Evolutionary conservation across 192 early-diverging fungal species (phyloP).

Genomic region (Gonapodya prolifera): DNA sequence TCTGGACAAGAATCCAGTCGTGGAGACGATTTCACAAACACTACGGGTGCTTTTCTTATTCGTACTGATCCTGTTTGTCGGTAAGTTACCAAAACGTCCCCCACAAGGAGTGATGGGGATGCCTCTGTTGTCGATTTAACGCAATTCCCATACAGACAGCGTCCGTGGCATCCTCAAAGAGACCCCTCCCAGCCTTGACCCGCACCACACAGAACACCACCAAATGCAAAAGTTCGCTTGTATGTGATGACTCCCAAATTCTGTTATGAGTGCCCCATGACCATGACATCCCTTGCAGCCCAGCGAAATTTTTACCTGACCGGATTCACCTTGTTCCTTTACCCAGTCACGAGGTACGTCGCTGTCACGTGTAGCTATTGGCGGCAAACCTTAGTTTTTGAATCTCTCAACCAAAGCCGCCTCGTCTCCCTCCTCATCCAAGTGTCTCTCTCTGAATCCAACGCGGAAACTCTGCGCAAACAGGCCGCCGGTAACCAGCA

Average conservation of each 20-base stretch:
- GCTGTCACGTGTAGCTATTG: no score
- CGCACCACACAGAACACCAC: not conserved
- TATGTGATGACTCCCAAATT: not conserved
- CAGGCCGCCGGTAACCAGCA: not conserved
- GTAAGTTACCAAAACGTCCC: not conserved
- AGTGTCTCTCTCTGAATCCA: not conserved
- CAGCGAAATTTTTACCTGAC: slow-evolving; percentile 42
- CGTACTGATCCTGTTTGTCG: not conserved
- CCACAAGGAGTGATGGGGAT: no score
- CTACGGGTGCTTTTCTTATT: not conserved
- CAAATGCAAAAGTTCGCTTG: not conserved
- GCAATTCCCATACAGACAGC: not conserved
- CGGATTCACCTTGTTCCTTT: slow-evolving; percentile 37
- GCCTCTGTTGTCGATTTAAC: no score
- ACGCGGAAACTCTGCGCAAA: not conserved
- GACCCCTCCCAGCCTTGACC: not conserved
- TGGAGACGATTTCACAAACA: not conserved
- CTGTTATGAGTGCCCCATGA: not conserved
- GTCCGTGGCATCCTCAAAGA: not conserved
- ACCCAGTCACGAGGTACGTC: not conserved
- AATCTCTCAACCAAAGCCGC: not conserved
- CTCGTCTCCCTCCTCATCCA: not conserved
- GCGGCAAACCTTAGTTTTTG: no score
- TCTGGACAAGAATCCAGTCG: not conserved
- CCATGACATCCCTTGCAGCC: slow-evolving; percentile 5